Percentiles rank a stretch among this genome's conserved stretches.
phyloP scores from a whole-genome alignment of 1,139 yeast species.

The Arxiozyma telluris region DNA sequence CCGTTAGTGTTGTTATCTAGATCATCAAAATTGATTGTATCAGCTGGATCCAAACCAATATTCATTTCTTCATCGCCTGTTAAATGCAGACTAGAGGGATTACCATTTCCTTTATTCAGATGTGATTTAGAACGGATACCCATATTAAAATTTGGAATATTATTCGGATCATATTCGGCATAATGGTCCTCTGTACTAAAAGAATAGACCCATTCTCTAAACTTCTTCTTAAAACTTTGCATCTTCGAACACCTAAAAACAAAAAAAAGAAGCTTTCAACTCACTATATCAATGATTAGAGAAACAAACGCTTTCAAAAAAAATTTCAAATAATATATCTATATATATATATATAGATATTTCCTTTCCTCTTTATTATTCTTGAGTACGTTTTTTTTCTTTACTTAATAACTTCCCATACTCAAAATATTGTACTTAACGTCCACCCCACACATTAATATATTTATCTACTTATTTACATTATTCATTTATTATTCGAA shows the following conservation, averaged over 20 bases:
- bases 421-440: no score
- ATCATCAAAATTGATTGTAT: constrained; percentile 15
- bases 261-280: no score
- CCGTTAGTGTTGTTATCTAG: constrained; percentile 19
- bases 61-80: constrained; percentile 17
- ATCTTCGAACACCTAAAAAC: constrained; percentile 6
- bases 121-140: constrained; percentile 16
- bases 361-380: no score
- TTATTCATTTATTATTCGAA: no score
- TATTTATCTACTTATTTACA: no score
- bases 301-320: no score
- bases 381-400: no score
- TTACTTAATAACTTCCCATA: no score
- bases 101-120: constrained; percentile 6
- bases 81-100: constrained; percentile 12
- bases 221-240: constrained; percentile 33
- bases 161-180: constrained; percentile 52
- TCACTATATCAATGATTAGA: no score
- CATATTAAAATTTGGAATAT: constrained; percentile 23
- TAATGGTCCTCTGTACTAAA: constrained; percentile 59
- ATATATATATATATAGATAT: no score
- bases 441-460: no score
- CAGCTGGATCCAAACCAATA: constrained; percentile 11
- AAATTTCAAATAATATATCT: no score
- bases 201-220: constrained; percentile 53